A percentile compares a stretch with the other conserved stretches of the same genome.
These are phyloP conservation scores for Cydonia oblonga DNA, from an alignment of 331 rosid species.

Conservation along the genomic window DNA sequence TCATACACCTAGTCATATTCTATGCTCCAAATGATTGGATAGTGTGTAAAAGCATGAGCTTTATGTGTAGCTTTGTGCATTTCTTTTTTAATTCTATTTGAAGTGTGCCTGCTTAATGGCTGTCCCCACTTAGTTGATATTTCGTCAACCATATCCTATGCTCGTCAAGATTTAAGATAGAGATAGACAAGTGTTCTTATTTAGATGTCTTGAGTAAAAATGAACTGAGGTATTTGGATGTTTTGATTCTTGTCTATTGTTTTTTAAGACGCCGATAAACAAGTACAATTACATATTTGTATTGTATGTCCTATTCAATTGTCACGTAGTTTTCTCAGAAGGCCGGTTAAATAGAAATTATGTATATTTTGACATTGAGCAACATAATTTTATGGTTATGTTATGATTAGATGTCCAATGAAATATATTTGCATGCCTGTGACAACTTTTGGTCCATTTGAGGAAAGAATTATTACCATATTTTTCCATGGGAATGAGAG, in stretches of 20 bases:
- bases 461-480: slow-evolving; percentile 38
- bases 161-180: neutral
- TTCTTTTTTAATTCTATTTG: neutral
- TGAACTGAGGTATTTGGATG: neutral
- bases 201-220: neutral
- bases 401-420: slow-evolving; percentile 28
- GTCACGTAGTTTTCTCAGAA: neutral
- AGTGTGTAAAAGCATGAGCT: neutral
- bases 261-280: neutral
- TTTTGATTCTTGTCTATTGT: neutral
- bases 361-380: slow-evolving; percentile 17
- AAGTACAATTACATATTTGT: neutral
- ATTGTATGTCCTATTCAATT: neutral
- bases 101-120: neutral
- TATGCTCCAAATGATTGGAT: neutral
- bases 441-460: slow-evolving; percentile 32
- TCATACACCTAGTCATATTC: neutral
- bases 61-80: neutral
- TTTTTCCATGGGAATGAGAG: slow-evolving; percentile 51
- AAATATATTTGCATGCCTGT: slow-evolving; percentile 29
- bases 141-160: neutral
- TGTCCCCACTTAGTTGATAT: neutral
- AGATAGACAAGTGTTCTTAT: neutral
- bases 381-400: slow-evolving; percentile 19
- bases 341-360: slow-evolving; percentile 13